Evolutionary conservation across 148 eudicot genomes (phyloP).

Genomic region (Amaranthus palmeri): DNA sequence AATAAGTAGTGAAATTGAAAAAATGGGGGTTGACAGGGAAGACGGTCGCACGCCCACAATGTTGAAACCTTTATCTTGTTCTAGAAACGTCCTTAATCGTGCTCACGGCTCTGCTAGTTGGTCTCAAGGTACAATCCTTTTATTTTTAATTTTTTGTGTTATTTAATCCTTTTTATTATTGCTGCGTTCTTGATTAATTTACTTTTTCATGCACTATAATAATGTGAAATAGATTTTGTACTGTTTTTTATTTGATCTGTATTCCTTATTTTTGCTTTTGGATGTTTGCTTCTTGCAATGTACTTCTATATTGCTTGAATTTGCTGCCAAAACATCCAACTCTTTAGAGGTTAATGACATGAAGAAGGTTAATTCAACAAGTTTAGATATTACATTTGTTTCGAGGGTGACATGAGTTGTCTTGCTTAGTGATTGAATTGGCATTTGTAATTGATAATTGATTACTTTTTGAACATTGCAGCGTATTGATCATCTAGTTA

Average conservation of each 20-base stretch:
- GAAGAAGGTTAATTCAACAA: too few species aligned
- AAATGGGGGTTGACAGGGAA: too few species aligned
- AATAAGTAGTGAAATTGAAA: too few species aligned
- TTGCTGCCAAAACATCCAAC: not conserved
- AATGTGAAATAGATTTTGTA: too few species aligned
- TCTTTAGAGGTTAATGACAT: too few species aligned
- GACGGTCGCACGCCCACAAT: constrained; percentile 73
- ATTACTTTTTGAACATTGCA: too few species aligned
- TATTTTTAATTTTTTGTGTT: not conserved
- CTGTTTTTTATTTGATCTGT: too few species aligned
- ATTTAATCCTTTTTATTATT: not conserved
- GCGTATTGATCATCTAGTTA: too few species aligned
- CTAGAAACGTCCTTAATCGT: constrained; percentile 55
- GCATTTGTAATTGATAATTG: too few species aligned
- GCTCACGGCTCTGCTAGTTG: constrained; percentile 93
- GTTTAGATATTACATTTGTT: too few species aligned
- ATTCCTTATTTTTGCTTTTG: not conserved
- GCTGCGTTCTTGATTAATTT: not conserved
- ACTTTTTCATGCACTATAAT: not conserved
- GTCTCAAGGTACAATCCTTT: constrained; percentile 56
- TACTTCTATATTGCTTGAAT: not conserved
- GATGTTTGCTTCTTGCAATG: not conserved
- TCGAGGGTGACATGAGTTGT: too few species aligned
- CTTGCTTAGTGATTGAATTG: too few species aligned
- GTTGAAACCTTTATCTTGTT: constrained; percentile 64